These are phyloP conservation scores for Dendrobium huoshanense DNA, from an alignment of 106 monocot genomes.

Conservation along the genomic window DNA sequence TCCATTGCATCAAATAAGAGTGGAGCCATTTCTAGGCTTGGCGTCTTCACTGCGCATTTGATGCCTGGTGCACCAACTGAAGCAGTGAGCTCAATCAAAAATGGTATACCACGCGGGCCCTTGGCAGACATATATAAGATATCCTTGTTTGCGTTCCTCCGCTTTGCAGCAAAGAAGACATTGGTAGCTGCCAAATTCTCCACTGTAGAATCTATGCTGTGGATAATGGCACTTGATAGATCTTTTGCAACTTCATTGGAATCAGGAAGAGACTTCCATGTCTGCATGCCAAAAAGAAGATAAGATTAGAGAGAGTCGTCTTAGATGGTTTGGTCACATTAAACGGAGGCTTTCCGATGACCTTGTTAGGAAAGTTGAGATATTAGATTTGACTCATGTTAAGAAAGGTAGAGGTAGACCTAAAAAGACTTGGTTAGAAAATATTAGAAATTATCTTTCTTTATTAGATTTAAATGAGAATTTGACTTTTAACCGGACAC, in stretches of 20 bases:
- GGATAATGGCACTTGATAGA: slow-evolving; percentile 36
- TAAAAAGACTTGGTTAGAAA: too few species aligned
- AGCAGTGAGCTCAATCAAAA: slow-evolving; percentile 79
- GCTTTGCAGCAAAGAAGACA: slow-evolving; percentile 91
- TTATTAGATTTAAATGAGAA: too few species aligned
- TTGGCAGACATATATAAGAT: slow-evolving; percentile 82
- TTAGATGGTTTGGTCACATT: too few species aligned
- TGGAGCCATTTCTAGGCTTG: slow-evolving; percentile 70
- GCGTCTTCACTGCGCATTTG: slow-evolving; percentile 90
- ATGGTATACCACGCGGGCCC: slow-evolving; percentile 51
- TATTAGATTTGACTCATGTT: too few species aligned
- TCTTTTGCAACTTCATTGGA: slow-evolving; percentile 78
- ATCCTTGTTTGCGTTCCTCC: slow-evolving; percentile 76
- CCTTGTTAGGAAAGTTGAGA: too few species aligned
- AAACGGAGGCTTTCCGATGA: too few species aligned
- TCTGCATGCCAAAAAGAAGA: slow-evolving; percentile 30
- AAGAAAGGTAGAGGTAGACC: too few species aligned
- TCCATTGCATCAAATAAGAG: slow-evolving; percentile 92
- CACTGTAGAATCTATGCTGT: slow-evolving; percentile 49
- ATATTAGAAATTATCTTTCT: too few species aligned
- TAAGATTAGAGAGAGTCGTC: too few species aligned
- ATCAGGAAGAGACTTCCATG: slow-evolving; percentile 96
- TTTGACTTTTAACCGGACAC: too few species aligned
- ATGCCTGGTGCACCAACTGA: slow-evolving; percentile 45
- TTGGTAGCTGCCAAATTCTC: slow-evolving; percentile 64